Conservation (phyloP, 1,284 basidiomycete species). For the Entoloma clypeatum region DNA sequence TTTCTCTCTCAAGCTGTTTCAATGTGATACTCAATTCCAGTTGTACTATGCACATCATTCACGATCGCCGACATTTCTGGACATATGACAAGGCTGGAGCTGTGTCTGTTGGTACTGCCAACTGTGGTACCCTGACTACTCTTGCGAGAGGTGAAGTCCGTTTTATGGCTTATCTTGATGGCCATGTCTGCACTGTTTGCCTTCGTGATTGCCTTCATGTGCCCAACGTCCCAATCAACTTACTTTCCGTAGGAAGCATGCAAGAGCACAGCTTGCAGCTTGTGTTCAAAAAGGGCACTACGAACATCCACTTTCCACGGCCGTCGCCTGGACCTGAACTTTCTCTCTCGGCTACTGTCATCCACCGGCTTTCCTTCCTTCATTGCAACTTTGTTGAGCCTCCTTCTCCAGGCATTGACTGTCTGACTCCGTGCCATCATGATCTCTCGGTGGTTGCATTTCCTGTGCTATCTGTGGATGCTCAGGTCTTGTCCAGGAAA, state of each 20-base stretch:
- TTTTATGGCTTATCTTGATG: neutral
- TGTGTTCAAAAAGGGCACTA: neutral
- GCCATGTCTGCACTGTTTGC: neutral
- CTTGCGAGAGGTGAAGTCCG: conserved; percentile 3
- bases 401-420: neutral
- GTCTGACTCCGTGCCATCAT: neutral
- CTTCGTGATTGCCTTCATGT: conserved; percentile 8
- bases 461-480: neutral
- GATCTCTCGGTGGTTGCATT: neutral
- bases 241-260: conserved; percentile 5
- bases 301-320: neutral
- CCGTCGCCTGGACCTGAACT: neutral
- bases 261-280: conserved; percentile 5
- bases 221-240: conserved; percentile 10
- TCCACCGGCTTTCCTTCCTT: conserved; percentile 1
- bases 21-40: conserved; percentile 18
- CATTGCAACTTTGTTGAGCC: neutral
- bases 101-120: conserved; percentile 2
- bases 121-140: conserved; percentile 1
- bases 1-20: neutral
- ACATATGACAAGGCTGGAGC: conserved; percentile 7
- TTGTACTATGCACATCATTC: conserved; percentile 17
- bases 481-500: neutral
- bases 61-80: conserved; percentile 11
- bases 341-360: neutral